phyloP scores from a whole-genome alignment of 352 stramenopile genomes.

The Albugo laibachii region DNA sequence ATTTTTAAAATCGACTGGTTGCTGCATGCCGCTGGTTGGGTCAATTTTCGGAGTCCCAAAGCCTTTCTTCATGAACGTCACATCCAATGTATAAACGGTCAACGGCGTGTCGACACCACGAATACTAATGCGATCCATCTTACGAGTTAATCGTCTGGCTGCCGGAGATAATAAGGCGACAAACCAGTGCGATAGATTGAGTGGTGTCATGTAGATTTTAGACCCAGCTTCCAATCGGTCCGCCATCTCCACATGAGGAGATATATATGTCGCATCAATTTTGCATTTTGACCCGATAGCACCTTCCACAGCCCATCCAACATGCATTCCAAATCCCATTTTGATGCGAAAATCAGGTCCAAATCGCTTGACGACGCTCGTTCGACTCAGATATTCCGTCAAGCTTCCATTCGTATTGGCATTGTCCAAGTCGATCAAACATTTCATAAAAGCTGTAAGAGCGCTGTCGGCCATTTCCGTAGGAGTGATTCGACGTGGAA shows the following conservation, averaged over 20 bases:
- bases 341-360: conserved; percentile 58
- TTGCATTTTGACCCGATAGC: conserved; percentile 91
- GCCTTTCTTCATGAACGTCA: conserved; percentile 54
- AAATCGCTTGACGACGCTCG: conserved; percentile 71
- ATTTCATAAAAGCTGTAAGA: conserved; percentile 90
- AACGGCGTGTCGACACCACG: conserved; percentile 60
- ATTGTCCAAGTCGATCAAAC: conserved; percentile 77
- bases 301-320: conserved; percentile 92
- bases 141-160: conserved; percentile 52
- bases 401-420: conserved; percentile 53
- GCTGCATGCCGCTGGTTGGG: conserved; percentile 27
- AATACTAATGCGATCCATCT: conserved; percentile 75
- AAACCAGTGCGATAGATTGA: conserved; percentile 77
- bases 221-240: conserved; percentile 88
- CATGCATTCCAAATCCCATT: conserved; percentile 92
- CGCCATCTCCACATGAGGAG: conserved; percentile 85
- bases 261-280: conserved; percentile 96
- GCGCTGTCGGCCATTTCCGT: conserved; percentile 87
- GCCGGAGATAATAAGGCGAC: conserved; percentile 38
- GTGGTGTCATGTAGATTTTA: conserved; percentile 79
- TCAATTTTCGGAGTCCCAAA: conserved; percentile 61
- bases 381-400: conserved; percentile 43
- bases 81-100: conserved; percentile 77
- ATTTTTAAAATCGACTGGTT: conserved; percentile 63
- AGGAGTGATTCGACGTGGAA: conserved; percentile 46